A percentile compares a stretch with the other conserved stretches of the same genome.
Conservation (phyloP, 2,329 filamentous ascomycete species). For the Aspergillus fructus region DNA sequence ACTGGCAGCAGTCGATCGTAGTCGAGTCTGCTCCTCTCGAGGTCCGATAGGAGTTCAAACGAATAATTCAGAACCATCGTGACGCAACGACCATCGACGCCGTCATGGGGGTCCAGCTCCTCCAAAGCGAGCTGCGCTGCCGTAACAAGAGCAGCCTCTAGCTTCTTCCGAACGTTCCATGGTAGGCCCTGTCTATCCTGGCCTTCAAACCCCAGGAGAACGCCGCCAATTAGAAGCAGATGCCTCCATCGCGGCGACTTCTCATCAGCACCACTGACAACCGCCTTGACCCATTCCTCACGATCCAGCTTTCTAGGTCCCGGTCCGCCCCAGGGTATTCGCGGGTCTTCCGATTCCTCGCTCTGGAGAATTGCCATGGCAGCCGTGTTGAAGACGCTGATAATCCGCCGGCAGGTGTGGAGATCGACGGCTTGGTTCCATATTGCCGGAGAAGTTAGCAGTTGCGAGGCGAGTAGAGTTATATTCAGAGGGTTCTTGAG, state of each 20-base stretch:
- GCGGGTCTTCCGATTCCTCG: conserved; percentile 40
- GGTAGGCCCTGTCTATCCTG: conserved; percentile 65
- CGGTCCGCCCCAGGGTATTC: conserved; percentile 38
- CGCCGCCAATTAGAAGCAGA: conserved; percentile 73
- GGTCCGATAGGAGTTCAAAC: conserved; percentile 68
- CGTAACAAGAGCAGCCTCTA: conserved; percentile 71
- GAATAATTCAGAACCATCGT: conserved; percentile 73
- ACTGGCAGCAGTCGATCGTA: conserved; percentile 71
- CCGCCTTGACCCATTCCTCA: conserved; percentile 59
- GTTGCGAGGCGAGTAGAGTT: conserved; percentile 59
- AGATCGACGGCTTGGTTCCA: conserved; percentile 58
- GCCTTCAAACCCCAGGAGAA: conserved; percentile 73
- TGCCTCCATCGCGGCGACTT: conserved; percentile 76
- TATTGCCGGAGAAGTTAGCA: conserved; percentile 59
- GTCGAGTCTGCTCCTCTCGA: conserved; percentile 59
- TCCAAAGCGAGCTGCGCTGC: conserved; percentile 73
- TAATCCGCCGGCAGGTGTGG: conserved; percentile 54
- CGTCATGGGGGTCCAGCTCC: conserved; percentile 52
- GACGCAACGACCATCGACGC: conserved; percentile 54
- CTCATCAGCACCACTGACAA: conserved; percentile 61
- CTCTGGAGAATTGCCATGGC: conserved; percentile 54
- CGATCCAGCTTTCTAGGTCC: conserved; percentile 53
- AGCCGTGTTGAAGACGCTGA: conserved; percentile 63
- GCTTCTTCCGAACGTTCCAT: conserved; percentile 60
- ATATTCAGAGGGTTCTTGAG: conserved; percentile 64